A percentile compares a stretch with the other conserved stretches of the same genome.
These are phyloP conservation scores for Serendipita sp. DNA, from an alignment of 768 basidiomycete genomes.

Conservation along the genomic window DNA sequence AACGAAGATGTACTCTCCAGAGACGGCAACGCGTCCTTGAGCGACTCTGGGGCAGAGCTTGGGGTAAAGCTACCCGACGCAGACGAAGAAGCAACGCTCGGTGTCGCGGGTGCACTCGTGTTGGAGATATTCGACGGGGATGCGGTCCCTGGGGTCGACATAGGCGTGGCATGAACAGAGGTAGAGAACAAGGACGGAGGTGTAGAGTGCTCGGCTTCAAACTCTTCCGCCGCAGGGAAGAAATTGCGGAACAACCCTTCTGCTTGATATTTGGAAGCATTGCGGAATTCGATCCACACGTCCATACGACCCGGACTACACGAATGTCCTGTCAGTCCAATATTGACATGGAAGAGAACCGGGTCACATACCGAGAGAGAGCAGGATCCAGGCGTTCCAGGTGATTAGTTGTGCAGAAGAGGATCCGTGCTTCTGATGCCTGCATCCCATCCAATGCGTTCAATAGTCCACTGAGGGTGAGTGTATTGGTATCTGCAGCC, in stretches of 20 bases:
- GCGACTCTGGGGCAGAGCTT: constrained; percentile 17
- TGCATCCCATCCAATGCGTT: constrained; percentile 80
- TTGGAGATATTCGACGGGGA: neutral
- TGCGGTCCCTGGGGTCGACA: neutral
- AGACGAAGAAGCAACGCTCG: neutral
- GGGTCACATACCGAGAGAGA: constrained; percentile 77
- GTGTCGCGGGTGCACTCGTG: neutral
- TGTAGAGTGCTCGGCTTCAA: neutral
- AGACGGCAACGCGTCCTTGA: constrained; percentile 10
- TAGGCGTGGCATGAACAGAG: neutral
- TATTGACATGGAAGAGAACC: constrained; percentile 21
- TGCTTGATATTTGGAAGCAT: constrained; percentile 66
- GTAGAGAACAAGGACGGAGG: neutral
- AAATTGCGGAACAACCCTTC: constrained; percentile 80
- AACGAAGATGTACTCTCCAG: neutral
- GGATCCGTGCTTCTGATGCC: constrained; percentile 69
- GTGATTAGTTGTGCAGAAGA: constrained; percentile 86
- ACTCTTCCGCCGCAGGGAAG: constrained; percentile 46
- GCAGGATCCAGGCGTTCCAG: constrained; percentile 83
- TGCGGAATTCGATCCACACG: constrained; percentile 79
- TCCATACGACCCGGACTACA: constrained; percentile 25
- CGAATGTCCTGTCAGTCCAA: neutral
- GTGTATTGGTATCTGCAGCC: constrained; percentile 57
- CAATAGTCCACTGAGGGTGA: constrained; percentile 64
- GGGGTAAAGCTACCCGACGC: constrained; percentile 9